Base-by-base conservation (phyloP, 169 alveolate genomes). In the Cryptosporidium viatorum region DNA sequence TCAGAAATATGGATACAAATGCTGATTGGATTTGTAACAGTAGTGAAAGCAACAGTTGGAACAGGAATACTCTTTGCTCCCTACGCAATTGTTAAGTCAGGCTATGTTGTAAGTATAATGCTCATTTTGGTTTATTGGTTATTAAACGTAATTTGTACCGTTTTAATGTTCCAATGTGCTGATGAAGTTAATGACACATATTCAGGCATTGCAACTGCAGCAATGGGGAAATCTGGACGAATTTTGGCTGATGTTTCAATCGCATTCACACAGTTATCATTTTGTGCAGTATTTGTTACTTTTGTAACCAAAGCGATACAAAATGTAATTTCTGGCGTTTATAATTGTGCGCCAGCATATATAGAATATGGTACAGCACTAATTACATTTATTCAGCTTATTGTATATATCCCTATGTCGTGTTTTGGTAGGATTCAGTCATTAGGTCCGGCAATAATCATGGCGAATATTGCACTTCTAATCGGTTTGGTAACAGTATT, bases 301-400 rank as follows among this genome's bases (percentile, higher is more conserved):
- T 75, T 75, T 60, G 86, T 75, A n/a, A 75, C 86, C 33, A 75
- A 75, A 59, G 73, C 86, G 3, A 75, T 75, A 33, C 86, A 75
- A 60, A 60, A 75, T 43, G 86, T 75, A 23, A 75, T 75, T 39
- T 35, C 86, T 37, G 86, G 86, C 10, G 35, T 75, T 9, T 12
- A 75, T 35, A 35, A 59, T 43, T 75, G 86, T 60, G 55, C 48
- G 12, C 86, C 86, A 10, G 58, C 10, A 9, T 75, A 75, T 59
- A 59, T 75, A 21, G 73, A 75, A 8, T 75, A 75, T 59, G 86
- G 86, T 1, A 75, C 86, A 3, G 86, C 71, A 21, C 43, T 75
- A n/a, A 75, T 75, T 37, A 75, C 86, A 9, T 75, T 75, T 60
- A 39, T 75, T 18, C 86, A 75, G 69, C 52, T 75, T 1, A 21